Conservation (phyloP, 1,284 basidiomycete species). For the Moesziomyces sp. region DNA sequence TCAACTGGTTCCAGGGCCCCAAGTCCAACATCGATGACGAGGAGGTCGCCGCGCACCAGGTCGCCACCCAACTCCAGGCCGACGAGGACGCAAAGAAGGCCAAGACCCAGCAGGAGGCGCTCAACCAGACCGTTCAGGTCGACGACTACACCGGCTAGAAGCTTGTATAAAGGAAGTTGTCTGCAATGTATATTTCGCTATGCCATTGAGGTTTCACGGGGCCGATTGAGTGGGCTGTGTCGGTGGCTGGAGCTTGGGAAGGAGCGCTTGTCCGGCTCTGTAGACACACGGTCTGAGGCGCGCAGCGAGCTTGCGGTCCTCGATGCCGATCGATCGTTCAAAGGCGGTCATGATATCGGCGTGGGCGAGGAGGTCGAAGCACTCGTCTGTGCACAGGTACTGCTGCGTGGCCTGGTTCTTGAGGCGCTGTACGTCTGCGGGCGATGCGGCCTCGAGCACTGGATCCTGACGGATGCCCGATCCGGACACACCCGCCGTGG, state of each 20-base stretch:
- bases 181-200: too few relatives aligned
- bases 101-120: slow-evolving; percentile 17
- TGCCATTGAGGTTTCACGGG: too few relatives aligned
- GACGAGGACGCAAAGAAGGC: slow-evolving; percentile 33
- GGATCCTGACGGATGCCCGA: slow-evolving; percentile 36
- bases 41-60: slow-evolving; percentile 23
- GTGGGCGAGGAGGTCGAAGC: slow-evolving; percentile 49
- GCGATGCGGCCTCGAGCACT: slow-evolving; percentile 16
- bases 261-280: slow-evolving; percentile 14
- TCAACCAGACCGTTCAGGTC: slow-evolving; percentile 26
- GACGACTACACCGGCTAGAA: slow-evolving; percentile 32
- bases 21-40: slow-evolving; percentile 45
- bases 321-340: slow-evolving; percentile 21
- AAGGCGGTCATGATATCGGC: slow-evolving; percentile 54
- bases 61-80: slow-evolving; percentile 19
- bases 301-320: slow-evolving; percentile 23
- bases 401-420: slow-evolving; percentile 6
- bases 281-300: slow-evolving; percentile 21
- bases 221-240: too few relatives aligned
- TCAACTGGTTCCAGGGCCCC: slow-evolving; percentile 47
- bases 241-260: not conserved
- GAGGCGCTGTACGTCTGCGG: slow-evolving; percentile 14
- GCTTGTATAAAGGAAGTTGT: not conserved
- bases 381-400: slow-evolving; percentile 35
- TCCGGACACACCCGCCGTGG: slow-evolving; percentile 8